phyloP scores from a whole-genome alignment of 164 flowering plant species.

The Liquidambar formosana region DNA sequence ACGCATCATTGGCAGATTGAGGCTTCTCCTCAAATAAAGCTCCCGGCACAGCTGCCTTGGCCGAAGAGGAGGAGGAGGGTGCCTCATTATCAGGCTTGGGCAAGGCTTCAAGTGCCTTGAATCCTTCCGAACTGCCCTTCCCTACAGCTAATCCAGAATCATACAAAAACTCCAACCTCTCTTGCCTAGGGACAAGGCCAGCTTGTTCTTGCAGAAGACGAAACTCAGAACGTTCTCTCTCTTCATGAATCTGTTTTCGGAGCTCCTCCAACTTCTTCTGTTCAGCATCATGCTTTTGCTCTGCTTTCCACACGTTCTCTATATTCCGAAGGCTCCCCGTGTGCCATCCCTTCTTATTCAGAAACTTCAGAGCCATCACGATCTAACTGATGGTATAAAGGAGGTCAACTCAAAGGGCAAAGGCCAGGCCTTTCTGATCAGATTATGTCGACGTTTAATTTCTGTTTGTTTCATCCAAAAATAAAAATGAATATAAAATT shows the following conservation, averaged over 20 bases:
- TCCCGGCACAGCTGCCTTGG: slow-evolving; percentile 62
- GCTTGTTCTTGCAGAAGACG: slow-evolving; percentile 91
- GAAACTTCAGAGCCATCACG: slow-evolving; percentile 83
- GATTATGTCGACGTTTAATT: no score
- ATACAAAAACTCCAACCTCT: slow-evolving; percentile 89
- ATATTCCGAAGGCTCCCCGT: slow-evolving; percentile 93
- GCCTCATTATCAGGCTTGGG: slow-evolving; percentile 35
- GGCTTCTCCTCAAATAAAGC: slow-evolving; percentile 94
- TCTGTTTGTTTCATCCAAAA: no score
- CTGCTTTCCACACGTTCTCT: slow-evolving; percentile 99
- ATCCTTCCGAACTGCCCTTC: slow-evolving; percentile 57
- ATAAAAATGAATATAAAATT: no score
- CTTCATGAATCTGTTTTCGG: slow-evolving; percentile 87
- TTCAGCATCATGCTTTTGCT: slow-evolving; percentile 92
- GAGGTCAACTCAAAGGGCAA: no score
- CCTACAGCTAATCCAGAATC: slow-evolving; percentile 96
- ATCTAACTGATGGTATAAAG: not conserved
- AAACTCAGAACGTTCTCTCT: slow-evolving; percentile 81
- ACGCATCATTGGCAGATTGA: slow-evolving; percentile 90
- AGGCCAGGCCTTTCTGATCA: no score
- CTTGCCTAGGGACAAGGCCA: slow-evolving; percentile 85
- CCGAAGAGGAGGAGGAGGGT: slow-evolving; percentile 29
- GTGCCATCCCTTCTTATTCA: slow-evolving; percentile 99
- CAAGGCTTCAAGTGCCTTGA: slow-evolving; percentile 57
- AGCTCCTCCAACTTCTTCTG: slow-evolving; percentile 92